Evolutionary conservation across 768 basidiomycete genomes (phyloP).

Genomic region (Auriculariales sp.): DNA sequence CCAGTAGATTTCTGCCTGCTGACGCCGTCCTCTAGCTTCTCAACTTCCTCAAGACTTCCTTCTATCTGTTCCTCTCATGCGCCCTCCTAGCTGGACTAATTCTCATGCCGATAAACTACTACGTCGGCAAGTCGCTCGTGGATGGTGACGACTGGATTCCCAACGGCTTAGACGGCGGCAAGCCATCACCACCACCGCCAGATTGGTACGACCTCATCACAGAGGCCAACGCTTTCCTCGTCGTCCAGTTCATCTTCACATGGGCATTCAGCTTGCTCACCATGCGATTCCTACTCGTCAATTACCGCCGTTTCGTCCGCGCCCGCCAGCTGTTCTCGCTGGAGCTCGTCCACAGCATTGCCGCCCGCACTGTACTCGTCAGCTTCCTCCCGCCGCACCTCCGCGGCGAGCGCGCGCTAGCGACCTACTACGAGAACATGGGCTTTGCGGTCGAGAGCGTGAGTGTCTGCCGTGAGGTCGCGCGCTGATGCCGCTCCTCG

Average conservation of each 20-base stretch:
- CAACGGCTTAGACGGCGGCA: constrained; percentile 15
- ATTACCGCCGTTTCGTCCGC: constrained; percentile 78
- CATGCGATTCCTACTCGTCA: constrained; percentile 75
- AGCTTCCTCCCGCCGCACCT: constrained; percentile 74
- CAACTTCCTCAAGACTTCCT: constrained; percentile 91
- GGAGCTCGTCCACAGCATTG: constrained; percentile 87
- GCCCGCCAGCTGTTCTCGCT: constrained; percentile 88
- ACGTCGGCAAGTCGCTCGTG: too few species aligned
- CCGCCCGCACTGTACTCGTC: constrained; percentile 85
- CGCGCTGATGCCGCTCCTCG: constrained; percentile 54
- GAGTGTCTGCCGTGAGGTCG: constrained; percentile 72
- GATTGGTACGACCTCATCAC: constrained; percentile 83
- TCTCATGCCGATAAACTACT: constrained; percentile 93
- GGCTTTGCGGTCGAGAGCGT: constrained; percentile 83
- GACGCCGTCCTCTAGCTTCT: constrained; percentile 46
- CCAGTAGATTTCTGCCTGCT: not conserved
- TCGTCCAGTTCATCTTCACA: constrained; percentile 83
- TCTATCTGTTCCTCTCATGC: constrained; percentile 79
- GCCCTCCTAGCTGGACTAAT: constrained; percentile 67
- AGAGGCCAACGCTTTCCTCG: constrained; percentile 78
- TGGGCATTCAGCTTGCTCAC: constrained; percentile 84
- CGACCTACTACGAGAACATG: constrained; percentile 90
- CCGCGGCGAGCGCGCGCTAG: constrained; percentile 69
- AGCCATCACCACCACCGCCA: constrained; percentile 22
- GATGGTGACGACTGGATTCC: too few species aligned